These are phyloP conservation scores for Neonectria hederae DNA, from an alignment of 2,329 filamentous ascomycete genomes.

Conservation along the genomic window DNA sequence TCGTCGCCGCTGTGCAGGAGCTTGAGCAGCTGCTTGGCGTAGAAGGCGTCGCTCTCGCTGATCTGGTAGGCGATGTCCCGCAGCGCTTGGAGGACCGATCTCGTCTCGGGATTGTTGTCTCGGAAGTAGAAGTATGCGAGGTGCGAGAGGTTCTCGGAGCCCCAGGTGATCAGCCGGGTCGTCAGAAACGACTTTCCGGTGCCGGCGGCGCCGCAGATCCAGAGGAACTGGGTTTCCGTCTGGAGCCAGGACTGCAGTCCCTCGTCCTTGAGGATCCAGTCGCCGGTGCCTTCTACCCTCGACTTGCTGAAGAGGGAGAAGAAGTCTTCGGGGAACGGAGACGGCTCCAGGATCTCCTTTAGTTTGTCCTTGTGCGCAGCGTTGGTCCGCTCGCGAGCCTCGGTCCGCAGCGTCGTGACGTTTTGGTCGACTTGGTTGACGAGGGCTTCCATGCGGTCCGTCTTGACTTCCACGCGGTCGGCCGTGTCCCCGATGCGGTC, in stretches of 20 bases:
- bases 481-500: constrained; percentile 40
- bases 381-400: constrained; percentile 47
- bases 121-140: constrained; percentile 60
- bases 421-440: constrained; percentile 49
- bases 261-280: constrained; percentile 56
- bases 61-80: constrained; percentile 59
- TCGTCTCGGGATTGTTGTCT: constrained; percentile 56
- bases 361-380: constrained; percentile 49
- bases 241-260: constrained; percentile 52
- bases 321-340: constrained; percentile 54
- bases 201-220: constrained; percentile 55
- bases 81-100: constrained; percentile 56
- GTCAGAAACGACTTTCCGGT: constrained; percentile 59
- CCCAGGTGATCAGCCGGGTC: constrained; percentile 54
- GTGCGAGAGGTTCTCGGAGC: constrained; percentile 46
- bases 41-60: constrained; percentile 55
- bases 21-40: constrained; percentile 52
- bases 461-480: constrained; percentile 48
- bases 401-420: constrained; percentile 47
- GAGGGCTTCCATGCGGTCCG: constrained; percentile 48
- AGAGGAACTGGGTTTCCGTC: constrained; percentile 52
- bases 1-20: constrained; percentile 50
- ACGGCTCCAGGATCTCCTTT: constrained; percentile 53
- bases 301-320: constrained; percentile 53
- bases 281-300: constrained; percentile 53